A percentile compares a stretch with the other conserved stretches of the same genome.
phyloP scores from a whole-genome alignment of 441 rosid genomes.

The Jatropha podagrica region DNA sequence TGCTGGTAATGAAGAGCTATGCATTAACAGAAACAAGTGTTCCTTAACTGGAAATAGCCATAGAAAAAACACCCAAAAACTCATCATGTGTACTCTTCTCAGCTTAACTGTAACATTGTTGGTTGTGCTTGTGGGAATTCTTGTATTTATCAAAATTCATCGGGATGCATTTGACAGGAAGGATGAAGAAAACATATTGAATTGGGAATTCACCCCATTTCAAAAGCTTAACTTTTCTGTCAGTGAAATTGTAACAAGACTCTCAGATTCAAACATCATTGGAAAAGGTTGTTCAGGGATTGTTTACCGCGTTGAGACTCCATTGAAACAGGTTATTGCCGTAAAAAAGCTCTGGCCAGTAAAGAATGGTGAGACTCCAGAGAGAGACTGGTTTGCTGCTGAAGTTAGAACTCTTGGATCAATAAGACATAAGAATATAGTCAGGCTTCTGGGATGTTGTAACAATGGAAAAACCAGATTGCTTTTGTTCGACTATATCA shows the following conservation, averaged over 20 bases:
- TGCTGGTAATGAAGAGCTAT: slow-evolving; percentile 50
- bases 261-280: slow-evolving; percentile 52
- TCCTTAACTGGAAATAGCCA: slow-evolving; percentile 21
- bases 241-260: slow-evolving; percentile 44
- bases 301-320: slow-evolving; percentile 65
- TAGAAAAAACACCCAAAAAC: slow-evolving; percentile 32
- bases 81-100: slow-evolving; percentile 43
- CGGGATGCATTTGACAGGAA: slow-evolving; percentile 29
- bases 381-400: slow-evolving; percentile 63
- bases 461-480: slow-evolving; percentile 56
- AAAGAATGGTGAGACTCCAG: slow-evolving; percentile 46
- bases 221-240: slow-evolving; percentile 54
- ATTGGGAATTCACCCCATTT: slow-evolving; percentile 52
- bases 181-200: slow-evolving; percentile 39
- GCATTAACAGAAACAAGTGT: slow-evolving; percentile 44
- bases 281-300: slow-evolving; percentile 72
- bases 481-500: slow-evolving; percentile 66
- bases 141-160: slow-evolving; percentile 35
- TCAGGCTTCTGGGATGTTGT: slow-evolving; percentile 69
- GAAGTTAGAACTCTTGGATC: slow-evolving; percentile 72
- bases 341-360: slow-evolving; percentile 76
- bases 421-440: slow-evolving; percentile 65
- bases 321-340: slow-evolving; percentile 54
- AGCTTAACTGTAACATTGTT: slow-evolving; percentile 35
- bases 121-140: slow-evolving; percentile 35